Evolutionary conservation across 768 basidiomycete genomes (phyloP).

Genomic region (Trametes cingulata): DNA sequence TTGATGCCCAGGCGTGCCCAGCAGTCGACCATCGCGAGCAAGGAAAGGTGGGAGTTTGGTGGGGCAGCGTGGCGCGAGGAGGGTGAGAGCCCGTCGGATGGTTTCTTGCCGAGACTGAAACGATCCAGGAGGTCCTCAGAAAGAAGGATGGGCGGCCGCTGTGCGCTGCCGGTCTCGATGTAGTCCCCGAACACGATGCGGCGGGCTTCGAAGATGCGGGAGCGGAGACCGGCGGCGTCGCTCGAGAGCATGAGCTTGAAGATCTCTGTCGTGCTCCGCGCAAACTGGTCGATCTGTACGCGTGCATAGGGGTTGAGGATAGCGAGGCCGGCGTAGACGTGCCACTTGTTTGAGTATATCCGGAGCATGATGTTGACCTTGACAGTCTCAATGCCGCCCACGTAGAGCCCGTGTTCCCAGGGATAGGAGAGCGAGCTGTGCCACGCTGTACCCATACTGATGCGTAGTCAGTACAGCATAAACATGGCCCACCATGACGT

Average conservation of each 20-base stretch:
- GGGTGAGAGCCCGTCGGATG: constrained; percentile 11
- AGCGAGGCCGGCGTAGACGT: constrained; percentile 98
- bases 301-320: constrained; percentile 92
- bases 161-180: constrained; percentile 16
- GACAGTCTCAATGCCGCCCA: constrained; percentile 95
- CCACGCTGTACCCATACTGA: constrained; percentile 99
- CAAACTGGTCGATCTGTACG: constrained; percentile 88
- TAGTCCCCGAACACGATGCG: constrained; percentile 69
- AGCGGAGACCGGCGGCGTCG: constrained; percentile 55
- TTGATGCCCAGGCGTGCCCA: constrained; percentile 88
- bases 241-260: constrained; percentile 92
- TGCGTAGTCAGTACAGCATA: neutral
- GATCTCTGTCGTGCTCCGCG: constrained; percentile 80
- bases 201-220: constrained; percentile 72
- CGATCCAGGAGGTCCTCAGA: constrained; percentile 84
- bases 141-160: constrained; percentile 71
- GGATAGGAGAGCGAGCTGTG: constrained; percentile 74
- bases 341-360: constrained; percentile 97
- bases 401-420: constrained; percentile 94
- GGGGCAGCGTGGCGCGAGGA: constrained; percentile 24
- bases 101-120: constrained; percentile 72
- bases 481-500: no score
- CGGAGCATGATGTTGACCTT: constrained; percentile 97
- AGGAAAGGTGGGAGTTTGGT: constrained; percentile 87
- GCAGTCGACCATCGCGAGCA: constrained; percentile 98